Evolutionary conservation across 208 protist genomes (phyloP), one percentile per base, ranked within the genome.

Genomic region (Leishmania guyanensis): DNA sequence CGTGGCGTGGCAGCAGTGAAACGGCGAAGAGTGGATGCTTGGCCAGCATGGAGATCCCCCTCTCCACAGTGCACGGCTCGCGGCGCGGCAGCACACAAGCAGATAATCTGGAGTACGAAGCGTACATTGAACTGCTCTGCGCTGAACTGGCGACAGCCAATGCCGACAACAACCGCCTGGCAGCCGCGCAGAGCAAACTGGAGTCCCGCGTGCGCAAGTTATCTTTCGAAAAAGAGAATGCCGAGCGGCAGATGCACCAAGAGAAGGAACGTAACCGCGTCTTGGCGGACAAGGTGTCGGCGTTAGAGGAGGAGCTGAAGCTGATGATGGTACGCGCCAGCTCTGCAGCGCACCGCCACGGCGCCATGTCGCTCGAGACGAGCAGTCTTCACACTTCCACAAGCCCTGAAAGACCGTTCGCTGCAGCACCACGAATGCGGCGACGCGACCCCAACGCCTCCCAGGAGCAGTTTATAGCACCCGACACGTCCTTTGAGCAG

Each of bases 221-320:
- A 48, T 64, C 62, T 12, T 86, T 95, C 8, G 93, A 92, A 26
- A 94, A 94, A 71, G 93, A 96, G 17, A 89, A 91, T 62, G 79
- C 80, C 6, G 88, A 89, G 80, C 90, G 85, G 79, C 80, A 84
- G 29, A 77, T 90, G 75, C 84, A 89, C n/a, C 86, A 91, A 72
- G 89, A 92, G 58, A 83, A 90, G 53, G 88, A 93, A 68, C 88
- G 87, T 68, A 92, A 80, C 69, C 76, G 74, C 9, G 48, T 84
- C 56, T 77, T 96, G 36, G 81, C 90, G 53, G 80, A 88, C 16
- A 83, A 84, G 66, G 85, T 96, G 10, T 36, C 50, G 5, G 65
- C 66, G 16, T 83, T 96, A 29, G 86, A 94, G 80, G 81, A 66
- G 22, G 89, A 94, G 58, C 84, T 88, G 62, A 46, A 80, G 69